Conservation (phyloP, 2,329 filamentous ascomycete genomes). For the Fusarium torulosum region DNA sequence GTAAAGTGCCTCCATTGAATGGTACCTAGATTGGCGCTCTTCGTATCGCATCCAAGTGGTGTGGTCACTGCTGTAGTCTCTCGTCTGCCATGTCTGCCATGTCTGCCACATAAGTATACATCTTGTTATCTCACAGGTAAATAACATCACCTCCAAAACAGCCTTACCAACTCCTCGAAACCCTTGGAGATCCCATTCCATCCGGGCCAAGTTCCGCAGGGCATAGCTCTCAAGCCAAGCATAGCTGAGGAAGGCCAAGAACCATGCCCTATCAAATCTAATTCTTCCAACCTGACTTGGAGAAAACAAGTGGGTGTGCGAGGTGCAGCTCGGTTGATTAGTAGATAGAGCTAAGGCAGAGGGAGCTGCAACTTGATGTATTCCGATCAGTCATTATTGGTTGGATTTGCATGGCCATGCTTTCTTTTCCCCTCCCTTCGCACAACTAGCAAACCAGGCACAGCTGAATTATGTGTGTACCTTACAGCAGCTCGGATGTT, state of each 20-base stretch:
- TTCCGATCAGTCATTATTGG: conserved; percentile 16
- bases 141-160: no score
- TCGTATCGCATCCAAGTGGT: conserved; percentile 36
- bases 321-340: conserved; percentile 28
- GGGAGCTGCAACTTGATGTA: conserved; percentile 15
- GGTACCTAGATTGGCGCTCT: conserved; percentile 30
- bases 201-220: no score
- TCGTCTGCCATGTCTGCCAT: conserved; percentile 10
- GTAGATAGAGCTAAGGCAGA: conserved; percentile 36
- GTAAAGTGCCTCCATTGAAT: conserved; percentile 1
- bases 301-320: conserved; percentile 23
- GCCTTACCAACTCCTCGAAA: no score
- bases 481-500: conserved; percentile 31
- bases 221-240: no score
- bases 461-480: conserved; percentile 32
- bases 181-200: no score
- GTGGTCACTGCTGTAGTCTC: conserved; percentile 29
- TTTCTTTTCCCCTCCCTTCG: conserved; percentile 25
- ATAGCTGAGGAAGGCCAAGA: no score
- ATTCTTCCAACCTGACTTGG: conserved; percentile 4
- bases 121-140: no score
- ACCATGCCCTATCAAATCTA: no score
- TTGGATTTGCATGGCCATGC: conserved; percentile 19
- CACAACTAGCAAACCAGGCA: conserved; percentile 31
- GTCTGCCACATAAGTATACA: conserved; percentile 22